These are phyloP conservation scores for Nigrospora osmanthi DNA, from an alignment of 2,329 filamentous ascomycete species.

Conservation along the genomic window DNA sequence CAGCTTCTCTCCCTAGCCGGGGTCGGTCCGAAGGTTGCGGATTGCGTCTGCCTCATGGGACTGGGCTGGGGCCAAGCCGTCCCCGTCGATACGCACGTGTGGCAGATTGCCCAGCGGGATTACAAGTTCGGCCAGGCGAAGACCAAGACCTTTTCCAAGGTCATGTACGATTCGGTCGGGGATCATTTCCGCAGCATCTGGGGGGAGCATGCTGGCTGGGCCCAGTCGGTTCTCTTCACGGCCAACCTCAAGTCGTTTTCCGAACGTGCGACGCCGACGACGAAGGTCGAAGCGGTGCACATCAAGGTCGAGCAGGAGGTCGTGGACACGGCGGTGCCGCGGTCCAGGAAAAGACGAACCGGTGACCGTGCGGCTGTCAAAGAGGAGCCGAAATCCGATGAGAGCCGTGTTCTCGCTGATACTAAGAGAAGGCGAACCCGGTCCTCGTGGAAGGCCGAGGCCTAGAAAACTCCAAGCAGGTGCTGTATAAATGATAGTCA, in stretches of 20 bases:
- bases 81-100: constrained; percentile 95
- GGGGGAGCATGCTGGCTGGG: constrained; percentile 94
- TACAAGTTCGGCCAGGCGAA: constrained; percentile 85
- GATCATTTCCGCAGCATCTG: constrained; percentile 85
- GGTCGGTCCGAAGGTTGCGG: constrained; percentile 93
- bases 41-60: constrained; percentile 95
- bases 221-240: constrained; percentile 92
- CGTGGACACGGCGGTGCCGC: constrained; percentile 2
- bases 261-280: constrained; percentile 43
- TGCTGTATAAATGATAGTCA: too few species aligned
- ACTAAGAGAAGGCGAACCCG: too few species aligned
- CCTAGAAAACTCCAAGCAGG: too few species aligned
- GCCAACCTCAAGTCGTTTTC: constrained; percentile 85
- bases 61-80: constrained; percentile 93
- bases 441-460: too few species aligned
- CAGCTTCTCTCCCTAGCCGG: constrained; percentile 72
- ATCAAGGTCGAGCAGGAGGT: constrained; percentile 17
- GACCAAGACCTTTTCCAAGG: constrained; percentile 78
- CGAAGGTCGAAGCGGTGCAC: constrained; percentile 15
- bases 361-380: too few species aligned
- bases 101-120: constrained; percentile 95
- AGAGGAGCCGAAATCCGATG: too few species aligned
- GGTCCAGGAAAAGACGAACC: constrained; percentile 8
- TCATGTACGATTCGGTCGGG: constrained; percentile 81
- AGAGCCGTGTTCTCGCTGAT: too few species aligned